A percentile compares a stretch with the other conserved stretches of the same genome.
These are phyloP conservation scores for Pleurotus tuoliensis DNA, from an alignment of 768 basidiomycete genomes.

Conservation along the genomic window DNA sequence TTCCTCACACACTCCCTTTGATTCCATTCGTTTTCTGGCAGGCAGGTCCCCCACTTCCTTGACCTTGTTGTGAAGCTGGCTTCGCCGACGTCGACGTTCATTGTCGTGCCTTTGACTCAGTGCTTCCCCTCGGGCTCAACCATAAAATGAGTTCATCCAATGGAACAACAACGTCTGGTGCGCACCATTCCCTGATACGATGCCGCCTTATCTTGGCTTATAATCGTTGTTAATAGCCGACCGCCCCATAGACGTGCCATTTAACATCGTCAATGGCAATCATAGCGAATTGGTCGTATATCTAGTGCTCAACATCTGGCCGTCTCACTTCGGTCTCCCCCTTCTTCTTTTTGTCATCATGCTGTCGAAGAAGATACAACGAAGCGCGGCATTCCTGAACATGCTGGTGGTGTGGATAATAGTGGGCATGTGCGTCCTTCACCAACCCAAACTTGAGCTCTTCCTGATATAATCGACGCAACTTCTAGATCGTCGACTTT, in stretches of 20 bases:
- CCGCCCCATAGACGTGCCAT: slow-evolving; percentile 6
- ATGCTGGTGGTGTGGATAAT: slow-evolving; percentile 42
- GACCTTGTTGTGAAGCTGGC: background rate
- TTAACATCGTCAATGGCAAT: slow-evolving; percentile 40
- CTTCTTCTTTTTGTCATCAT: slow-evolving; percentile 35
- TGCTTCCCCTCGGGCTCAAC: too few relatives aligned
- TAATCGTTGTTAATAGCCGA: background rate
- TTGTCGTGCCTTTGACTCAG: background rate
- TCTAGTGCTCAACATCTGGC: slow-evolving; percentile 45
- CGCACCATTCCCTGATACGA: background rate
- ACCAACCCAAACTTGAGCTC: background rate
- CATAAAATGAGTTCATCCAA: background rate
- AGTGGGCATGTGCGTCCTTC: slow-evolving; percentile 35
- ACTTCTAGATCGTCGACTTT: slow-evolving; percentile 33
- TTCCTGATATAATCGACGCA: background rate
- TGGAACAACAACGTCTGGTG: background rate
- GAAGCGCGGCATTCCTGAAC: slow-evolving; percentile 45
- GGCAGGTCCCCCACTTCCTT: slow-evolving; percentile 1
- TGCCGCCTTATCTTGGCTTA: background rate
- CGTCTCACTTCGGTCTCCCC: slow-evolving; percentile 47
- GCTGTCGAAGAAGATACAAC: slow-evolving; percentile 36
- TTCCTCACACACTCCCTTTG: background rate
- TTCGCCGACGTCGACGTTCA: background rate
- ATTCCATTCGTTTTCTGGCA: background rate
- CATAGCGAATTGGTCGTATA: slow-evolving; percentile 35